Evolutionary conservation across 2,329 filamentous ascomycete genomes (phyloP).

Genomic region (Aspergillus aculeatinus): DNA sequence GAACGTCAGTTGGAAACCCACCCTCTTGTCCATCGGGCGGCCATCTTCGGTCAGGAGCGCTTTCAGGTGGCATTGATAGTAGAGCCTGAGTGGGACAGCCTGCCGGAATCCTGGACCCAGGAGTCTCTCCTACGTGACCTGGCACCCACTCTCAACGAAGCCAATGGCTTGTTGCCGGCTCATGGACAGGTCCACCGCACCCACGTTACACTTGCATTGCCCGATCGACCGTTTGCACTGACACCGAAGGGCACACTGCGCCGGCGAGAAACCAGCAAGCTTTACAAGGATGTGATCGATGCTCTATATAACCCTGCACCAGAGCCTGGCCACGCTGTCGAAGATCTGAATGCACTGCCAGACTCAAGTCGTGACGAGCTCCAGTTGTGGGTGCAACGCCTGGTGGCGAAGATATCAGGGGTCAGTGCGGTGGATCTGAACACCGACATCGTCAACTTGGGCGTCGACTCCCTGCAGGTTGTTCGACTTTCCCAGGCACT

Average conservation of each 20-base stretch:
- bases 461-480: no score
- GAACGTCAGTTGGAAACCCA: neutral
- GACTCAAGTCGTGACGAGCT: no score
- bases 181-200: neutral
- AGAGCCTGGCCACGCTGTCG: no score
- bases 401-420: no score
- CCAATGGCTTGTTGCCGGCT: slow-evolving; percentile 3
- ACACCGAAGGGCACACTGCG: slow-evolving; percentile 8
- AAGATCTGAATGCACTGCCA: no score
- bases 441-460: no score
- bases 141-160: neutral
- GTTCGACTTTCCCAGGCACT: no score
- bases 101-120: neutral
- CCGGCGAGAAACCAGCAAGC: neutral
- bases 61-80: neutral
- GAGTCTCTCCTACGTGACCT: neutral
- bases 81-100: neutral
- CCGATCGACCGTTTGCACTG: neutral
- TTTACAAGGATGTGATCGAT: no score
- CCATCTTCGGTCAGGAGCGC: neutral
- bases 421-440: no score
- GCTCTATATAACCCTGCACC: no score
- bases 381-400: no score
- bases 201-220: neutral
- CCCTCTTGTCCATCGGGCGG: neutral